phyloP scores from a whole-genome alignment of 306 rosid genomes.

The Cucurbita maxima region DNA sequence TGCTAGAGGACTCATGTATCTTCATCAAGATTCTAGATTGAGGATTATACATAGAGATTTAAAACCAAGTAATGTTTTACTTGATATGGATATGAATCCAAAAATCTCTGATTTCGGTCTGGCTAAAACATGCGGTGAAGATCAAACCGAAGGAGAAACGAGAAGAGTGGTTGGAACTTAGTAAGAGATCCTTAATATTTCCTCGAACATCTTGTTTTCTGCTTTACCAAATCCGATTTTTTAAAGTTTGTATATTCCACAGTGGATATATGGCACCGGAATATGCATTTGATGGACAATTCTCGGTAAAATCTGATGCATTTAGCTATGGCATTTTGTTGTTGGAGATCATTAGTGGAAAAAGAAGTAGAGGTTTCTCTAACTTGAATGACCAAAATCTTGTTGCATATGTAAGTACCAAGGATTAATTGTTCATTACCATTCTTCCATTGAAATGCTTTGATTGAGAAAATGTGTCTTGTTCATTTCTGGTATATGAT shows the following conservation, averaged over 20 bases:
- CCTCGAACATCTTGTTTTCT: not conserved
- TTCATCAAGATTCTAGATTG: conserved; percentile 21
- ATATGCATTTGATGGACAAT: conserved; percentile 11
- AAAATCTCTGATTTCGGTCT: conserved; percentile 18
- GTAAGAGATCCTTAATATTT: conserved; percentile 4
- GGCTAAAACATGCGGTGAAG: conserved; percentile 14
- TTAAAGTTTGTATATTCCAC: not conserved
- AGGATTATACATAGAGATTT: conserved; percentile 22
- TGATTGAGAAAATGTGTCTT: not conserved
- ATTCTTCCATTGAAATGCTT: not conserved
- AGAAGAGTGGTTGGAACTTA: conserved; percentile 15
- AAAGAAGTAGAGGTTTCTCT: not conserved
- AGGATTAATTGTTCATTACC: not conserved
- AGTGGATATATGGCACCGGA: conserved; percentile 22
- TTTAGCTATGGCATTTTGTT: conserved; percentile 12
- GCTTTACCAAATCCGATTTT: not conserved
- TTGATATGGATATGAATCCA: conserved; percentile 14
- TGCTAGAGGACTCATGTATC: conserved; percentile 14
- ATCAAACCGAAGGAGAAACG: conserved; percentile 9
- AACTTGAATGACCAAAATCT: not conserved
- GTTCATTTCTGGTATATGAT: not conserved
- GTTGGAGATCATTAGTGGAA: conserved; percentile 16
- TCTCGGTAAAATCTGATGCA: conserved; percentile 7
- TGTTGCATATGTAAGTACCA: not conserved
- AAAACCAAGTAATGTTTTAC: conserved; percentile 13